Base-by-base conservation (phyloP, 2,329 filamentous ascomycete genomes). In the Aspergillus neoniger region DNA sequence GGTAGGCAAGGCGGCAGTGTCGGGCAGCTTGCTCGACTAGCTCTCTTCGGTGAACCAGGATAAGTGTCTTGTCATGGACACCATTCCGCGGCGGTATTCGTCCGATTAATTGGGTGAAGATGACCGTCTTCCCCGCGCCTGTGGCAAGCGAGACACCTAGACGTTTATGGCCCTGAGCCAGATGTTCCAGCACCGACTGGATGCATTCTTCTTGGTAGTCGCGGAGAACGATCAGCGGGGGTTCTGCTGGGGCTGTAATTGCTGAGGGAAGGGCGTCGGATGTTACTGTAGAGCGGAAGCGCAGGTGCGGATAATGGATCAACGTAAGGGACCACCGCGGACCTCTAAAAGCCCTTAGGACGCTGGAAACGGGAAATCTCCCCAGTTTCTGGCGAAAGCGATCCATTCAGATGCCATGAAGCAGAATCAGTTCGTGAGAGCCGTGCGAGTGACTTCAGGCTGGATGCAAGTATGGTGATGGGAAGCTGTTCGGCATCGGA, bases 81-180 rank as follows among this genome's bases (percentile, higher is more conserved):
- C 83, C 74, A 55, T 81, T 79, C 10, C 80, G 81, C 5, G 88
- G 77, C 55, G 81, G 76, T 54, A 98, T 82, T 60, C 91, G 89
- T 69, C 91, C 87, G 63, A 99, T 96, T 49, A 99, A 84, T 73
- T 96, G 92, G 12, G 94, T 98, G 79, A 99, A 99, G 69, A 99
- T 93, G 72, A 99, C 91, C 7, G 92, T 97, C 76, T 97, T 97
- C 5, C 92, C 92, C 64, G 90, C 88, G 1, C 93, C 92, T 3
- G 93, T 97, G 2, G 92, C 93, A 38, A 97, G 76, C 0, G 93
- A 96, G 5, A 96, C 85, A 0, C 92, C 92, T 1, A 96, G 79
- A 6, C 93, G 85, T 70, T 91, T 92, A 66, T 93, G 86, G 0
- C 92, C 92, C 36, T 85, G 77, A 2, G 84, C 74, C 0, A 96